These are phyloP conservation scores for Fusarium tanahbumbuense DNA, from an alignment of 2,329 filamentous ascomycete genomes.

Conservation along the genomic window DNA sequence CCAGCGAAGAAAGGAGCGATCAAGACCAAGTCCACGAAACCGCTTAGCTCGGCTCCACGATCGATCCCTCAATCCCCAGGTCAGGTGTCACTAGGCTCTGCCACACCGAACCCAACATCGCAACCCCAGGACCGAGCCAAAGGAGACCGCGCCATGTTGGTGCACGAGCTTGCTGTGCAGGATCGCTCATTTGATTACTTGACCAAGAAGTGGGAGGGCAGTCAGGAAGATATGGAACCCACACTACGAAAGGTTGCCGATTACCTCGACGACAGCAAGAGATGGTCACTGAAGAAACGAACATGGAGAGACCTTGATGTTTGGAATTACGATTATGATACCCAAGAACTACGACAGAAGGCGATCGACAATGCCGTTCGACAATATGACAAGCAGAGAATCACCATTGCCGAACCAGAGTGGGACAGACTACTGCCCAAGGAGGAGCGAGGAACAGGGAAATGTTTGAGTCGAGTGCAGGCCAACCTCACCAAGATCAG, in stretches of 20 bases:
- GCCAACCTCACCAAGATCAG: constrained; percentile 65
- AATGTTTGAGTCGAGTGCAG: constrained; percentile 71
- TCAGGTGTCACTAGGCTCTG: constrained; percentile 65
- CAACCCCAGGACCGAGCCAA: constrained; percentile 65
- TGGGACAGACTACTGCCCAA: constrained; percentile 71
- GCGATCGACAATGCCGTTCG: constrained; percentile 71
- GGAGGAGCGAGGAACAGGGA: constrained; percentile 68
- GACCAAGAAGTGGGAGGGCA: constrained; percentile 61
- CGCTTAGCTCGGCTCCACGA: constrained; percentile 54
- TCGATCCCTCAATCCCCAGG: constrained; percentile 67
- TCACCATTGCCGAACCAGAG: constrained; percentile 66
- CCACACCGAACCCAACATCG: constrained; percentile 62
- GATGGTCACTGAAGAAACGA: constrained; percentile 66
- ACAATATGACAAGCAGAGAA: constrained; percentile 68
- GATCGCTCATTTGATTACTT: constrained; percentile 64
- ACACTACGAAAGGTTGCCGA: constrained; percentile 70
- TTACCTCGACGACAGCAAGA: constrained; percentile 59
- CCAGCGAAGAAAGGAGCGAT: constrained; percentile 49
- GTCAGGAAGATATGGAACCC: constrained; percentile 64
- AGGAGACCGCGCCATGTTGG: constrained; percentile 63
- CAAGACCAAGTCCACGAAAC: constrained; percentile 58
- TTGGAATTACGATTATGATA: constrained; percentile 69
- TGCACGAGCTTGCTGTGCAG: constrained; percentile 70
- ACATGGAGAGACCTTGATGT: constrained; percentile 74
- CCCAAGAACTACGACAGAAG: constrained; percentile 65